These are phyloP conservation scores for Calophaca sinica DNA, from an alignment of 306 rosid species.

Conservation along the genomic window DNA sequence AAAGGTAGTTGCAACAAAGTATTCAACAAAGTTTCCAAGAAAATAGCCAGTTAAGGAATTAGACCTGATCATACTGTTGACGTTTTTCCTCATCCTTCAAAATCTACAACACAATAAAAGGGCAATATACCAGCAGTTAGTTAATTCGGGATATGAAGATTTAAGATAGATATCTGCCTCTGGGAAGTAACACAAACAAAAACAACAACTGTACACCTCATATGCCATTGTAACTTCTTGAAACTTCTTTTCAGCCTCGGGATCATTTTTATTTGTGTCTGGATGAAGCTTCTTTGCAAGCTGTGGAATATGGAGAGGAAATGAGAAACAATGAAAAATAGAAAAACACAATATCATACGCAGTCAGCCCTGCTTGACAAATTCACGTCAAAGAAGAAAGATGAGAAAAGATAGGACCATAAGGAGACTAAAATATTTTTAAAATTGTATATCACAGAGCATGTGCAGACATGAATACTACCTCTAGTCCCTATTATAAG, in stretches of 20 bases:
- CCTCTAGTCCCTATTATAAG: too few relatives aligned
- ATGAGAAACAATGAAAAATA: constrained; percentile 16
- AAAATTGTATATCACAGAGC: background rate
- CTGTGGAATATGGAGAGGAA: constrained; percentile 55
- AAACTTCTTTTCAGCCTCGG: constrained; percentile 93
- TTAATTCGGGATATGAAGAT: constrained; percentile 16
- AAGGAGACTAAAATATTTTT: constrained; percentile 1
- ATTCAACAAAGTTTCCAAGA: background rate
- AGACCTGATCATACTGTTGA: constrained; percentile 87
- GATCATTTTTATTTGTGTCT: constrained; percentile 89
- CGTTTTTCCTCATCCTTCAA: constrained; percentile 92
- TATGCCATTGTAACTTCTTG: constrained; percentile 92
- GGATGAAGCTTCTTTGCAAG: constrained; percentile 98
- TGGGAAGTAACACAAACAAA: constrained; percentile 5
- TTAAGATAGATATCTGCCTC: constrained; percentile 8
- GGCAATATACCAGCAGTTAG: constrained; percentile 10
- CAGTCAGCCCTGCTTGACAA: constrained; percentile 17
- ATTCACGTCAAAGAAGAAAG: constrained; percentile 36
- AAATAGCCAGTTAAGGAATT: constrained; percentile 18
- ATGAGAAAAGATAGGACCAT: background rate
- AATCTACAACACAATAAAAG: constrained; percentile 57
- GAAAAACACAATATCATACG: constrained; percentile 10
- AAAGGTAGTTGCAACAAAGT: constrained; percentile 1
- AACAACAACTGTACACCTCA: constrained; percentile 65
- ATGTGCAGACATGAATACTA: constrained; percentile 10